phyloP scores from a whole-genome alignment of 805 yeast species.

The Clavispora santaluciae region DNA sequence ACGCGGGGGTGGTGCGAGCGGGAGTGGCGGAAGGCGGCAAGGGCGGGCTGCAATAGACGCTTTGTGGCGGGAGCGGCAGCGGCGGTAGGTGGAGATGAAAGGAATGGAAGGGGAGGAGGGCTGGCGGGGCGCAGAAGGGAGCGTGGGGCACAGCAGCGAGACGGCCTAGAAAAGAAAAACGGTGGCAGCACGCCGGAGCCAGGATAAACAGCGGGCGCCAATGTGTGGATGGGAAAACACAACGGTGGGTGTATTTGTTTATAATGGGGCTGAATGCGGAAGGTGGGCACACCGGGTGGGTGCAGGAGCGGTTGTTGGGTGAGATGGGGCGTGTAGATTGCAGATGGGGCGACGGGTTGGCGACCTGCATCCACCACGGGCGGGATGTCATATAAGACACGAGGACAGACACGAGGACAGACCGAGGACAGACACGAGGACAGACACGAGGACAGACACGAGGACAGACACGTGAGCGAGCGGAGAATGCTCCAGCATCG shows the following conservation, averaged over 20 bases:
- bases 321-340: no score
- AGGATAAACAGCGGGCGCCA: neutral
- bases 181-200: neutral
- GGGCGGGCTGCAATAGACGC: no score
- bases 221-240: neutral
- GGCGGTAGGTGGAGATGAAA: neutral
- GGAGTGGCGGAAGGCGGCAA: neutral
- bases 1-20: no score
- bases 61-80: no score
- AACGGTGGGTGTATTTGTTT: neutral
- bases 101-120: neutral
- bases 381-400: no score
- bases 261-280: neutral
- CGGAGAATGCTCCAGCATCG: no score
- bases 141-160: neutral
- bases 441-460: no score
- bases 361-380: no score
- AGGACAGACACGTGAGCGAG: no score
- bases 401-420: no score
- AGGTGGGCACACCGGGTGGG: neutral
- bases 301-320: neutral
- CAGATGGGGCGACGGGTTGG: no score
- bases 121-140: neutral
- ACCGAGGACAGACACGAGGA: no score
- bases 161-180: neutral